Evolutionary conservation across 345 rosid species (phyloP), one percentile per base, ranked within the genome.

Genomic region (Bruguiera sexangula): DNA sequence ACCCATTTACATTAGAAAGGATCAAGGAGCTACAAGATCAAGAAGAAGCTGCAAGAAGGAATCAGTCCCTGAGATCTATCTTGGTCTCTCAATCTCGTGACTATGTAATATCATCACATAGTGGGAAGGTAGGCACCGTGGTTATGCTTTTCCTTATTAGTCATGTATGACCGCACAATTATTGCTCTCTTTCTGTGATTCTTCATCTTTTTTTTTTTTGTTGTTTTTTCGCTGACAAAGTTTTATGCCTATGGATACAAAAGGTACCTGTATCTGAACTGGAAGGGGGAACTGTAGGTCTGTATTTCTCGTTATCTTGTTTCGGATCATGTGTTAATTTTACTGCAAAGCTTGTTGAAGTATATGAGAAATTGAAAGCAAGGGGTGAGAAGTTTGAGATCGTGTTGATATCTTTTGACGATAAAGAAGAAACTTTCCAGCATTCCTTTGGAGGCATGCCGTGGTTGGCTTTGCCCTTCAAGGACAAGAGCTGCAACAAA

Each of bases 1-100:
- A 85, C 63, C 98, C 98, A 69, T 92, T 88, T 75, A 85, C 87
- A 0, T 60, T 37, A 3, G 91, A 86, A 69, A 88, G 65, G 78
- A 80, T 89, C 82, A 79, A 76, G 34, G 88, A 84, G 68, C 62
- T 92, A 34, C 78, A 87, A 81, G 95, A 87, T 71, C 74, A 72
- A 39, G 98, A 88, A 72, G 88, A 83, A 54, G 79, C 52, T 36
- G 96, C 88, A 30, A 78, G 75, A 72, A 81, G 60, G 65, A 81
- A 88, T 9, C 98, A 92, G 80, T 78, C 87, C 6, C 67, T 92
- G 68, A 80, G 32, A 69, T 77, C 92, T 0, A 62, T 92, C 63
- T 79, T 92, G 83, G 91, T 80, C 27, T 70, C 77, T 60, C 66
- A 43, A 6, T 65, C 85, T 0, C 85, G 94, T 5, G 91, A 92